Base-by-base conservation (phyloP, 1,139 yeast species). In the Taphrina wiesneri region DNA sequence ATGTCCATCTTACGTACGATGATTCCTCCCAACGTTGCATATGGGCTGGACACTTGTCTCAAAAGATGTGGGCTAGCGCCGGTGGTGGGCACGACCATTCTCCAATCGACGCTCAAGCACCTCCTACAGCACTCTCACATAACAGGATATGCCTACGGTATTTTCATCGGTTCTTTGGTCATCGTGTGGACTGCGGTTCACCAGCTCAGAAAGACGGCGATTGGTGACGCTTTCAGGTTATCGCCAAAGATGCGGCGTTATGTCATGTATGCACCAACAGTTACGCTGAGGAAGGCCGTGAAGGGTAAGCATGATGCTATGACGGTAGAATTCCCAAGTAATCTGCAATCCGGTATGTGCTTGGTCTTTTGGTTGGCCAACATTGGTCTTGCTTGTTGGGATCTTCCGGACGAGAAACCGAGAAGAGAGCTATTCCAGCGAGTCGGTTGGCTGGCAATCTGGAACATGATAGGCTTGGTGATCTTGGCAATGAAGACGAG, bases 391-490 rank as follows among this genome's bases (percentile, higher is more conserved):
- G 47, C 47, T 53, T 1, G 28, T 19, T 53, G 59, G 59, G 41
- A 53, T 17, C 41, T 39, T 19, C 41, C 59, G 13, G 46, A 32
- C 21, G 49, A 19, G n/a, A 36, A 23, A 15, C 59, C 59, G 6
- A 21, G 23, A 34, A 34, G 41, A 36, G 59, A 53, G 47, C 46
- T 53, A 5, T 53, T 32, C 47, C 39, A 53, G 23, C 45, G 59
- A 9, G 59, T 53, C 25, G 59, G 59, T 5, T 53, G 59, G 59
- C 21, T 53, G 19, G 39, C 59, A 3, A 53, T 53, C 30, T 39
- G 46, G 46, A 53, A 53, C 30, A 53, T 53, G 59, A 39, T 41
- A n/a, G 46, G 39, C n/a, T 28, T 53, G 21, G 23, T 53, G 17
- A n/a, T 53, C 30, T 46, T 53, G 32, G 39, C 59, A 7, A 25